phyloP scores from a whole-genome alignment of 768 basidiomycete species.

The Clathrus columnatus region DNA sequence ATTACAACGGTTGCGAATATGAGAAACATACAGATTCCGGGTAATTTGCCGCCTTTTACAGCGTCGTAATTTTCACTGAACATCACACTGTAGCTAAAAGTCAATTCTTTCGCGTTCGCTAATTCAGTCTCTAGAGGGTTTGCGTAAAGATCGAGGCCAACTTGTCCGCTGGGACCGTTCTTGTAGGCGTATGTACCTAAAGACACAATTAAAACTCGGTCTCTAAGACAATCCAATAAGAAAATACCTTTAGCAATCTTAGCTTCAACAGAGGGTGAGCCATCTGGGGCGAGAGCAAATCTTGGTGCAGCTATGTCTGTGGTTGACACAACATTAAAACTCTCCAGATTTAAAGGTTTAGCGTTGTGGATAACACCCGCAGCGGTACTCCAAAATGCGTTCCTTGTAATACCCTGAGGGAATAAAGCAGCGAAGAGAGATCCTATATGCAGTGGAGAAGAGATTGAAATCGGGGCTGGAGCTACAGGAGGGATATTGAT shows the following conservation, averaged over 20 bases:
- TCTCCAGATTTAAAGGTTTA: neutral
- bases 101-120: constrained; percentile 44
- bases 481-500: neutral
- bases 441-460: neutral
- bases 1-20: neutral
- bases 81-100: constrained; percentile 63
- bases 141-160: constrained; percentile 65
- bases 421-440: neutral
- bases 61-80: constrained; percentile 70
- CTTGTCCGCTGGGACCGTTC: constrained; percentile 40
- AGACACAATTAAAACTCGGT: neutral
- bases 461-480: neutral
- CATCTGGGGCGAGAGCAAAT: neutral
- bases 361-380: neutral
- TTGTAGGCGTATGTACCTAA: constrained; percentile 13
- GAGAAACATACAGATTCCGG: constrained; percentile 47
- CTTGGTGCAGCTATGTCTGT: neutral
- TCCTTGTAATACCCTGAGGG: neutral
- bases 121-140: constrained; percentile 36
- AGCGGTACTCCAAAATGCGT: neutral
- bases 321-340: neutral
- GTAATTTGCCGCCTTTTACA: constrained; percentile 77
- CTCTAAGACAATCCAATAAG: neutral
- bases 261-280: neutral
- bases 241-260: neutral